phyloP scores from a whole-genome alignment of 2,329 filamentous ascomycete species.

The Pestalotiopsis sp. region DNA sequence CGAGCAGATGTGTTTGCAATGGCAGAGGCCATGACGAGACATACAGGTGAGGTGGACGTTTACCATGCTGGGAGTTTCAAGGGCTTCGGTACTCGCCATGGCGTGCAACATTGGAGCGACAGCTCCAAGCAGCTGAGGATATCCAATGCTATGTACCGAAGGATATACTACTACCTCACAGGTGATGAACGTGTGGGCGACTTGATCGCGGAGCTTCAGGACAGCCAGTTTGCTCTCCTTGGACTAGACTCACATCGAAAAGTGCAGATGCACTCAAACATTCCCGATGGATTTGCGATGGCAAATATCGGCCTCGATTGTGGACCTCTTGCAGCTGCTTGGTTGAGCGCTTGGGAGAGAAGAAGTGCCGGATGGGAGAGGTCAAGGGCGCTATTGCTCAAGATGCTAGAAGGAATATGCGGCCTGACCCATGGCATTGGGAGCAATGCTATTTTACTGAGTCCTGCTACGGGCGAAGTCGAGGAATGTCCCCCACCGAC shows the following conservation, averaged over 20 bases:
- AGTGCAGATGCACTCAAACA: slow-evolving; percentile 46
- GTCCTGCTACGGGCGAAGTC: neutral
- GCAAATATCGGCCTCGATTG: slow-evolving; percentile 58
- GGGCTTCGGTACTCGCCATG: slow-evolving; percentile 64
- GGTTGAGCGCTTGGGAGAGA: slow-evolving; percentile 64
- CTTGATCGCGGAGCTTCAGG: slow-evolving; percentile 52
- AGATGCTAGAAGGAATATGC: slow-evolving; percentile 52
- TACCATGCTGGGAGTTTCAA: slow-evolving; percentile 62
- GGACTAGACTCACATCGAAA: slow-evolving; percentile 60
- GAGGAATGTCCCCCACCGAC: slow-evolving; percentile 46
- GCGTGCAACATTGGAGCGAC: slow-evolving; percentile 64
- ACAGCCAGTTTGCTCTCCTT: slow-evolving; percentile 55
- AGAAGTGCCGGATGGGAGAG: slow-evolving; percentile 55
- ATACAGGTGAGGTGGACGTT: slow-evolving; percentile 63
- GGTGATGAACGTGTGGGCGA: slow-evolving; percentile 62
- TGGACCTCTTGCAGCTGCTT: slow-evolving; percentile 57
- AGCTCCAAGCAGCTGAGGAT: slow-evolving; percentile 65
- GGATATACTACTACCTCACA: slow-evolving; percentile 58
- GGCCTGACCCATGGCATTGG: slow-evolving; percentile 61
- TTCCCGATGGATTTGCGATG: slow-evolving; percentile 34
- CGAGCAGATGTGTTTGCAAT: slow-evolving; percentile 59
- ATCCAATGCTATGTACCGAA: slow-evolving; percentile 58
- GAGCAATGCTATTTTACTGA: slow-evolving; percentile 52
- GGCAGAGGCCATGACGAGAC: slow-evolving; percentile 60
- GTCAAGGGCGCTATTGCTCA: slow-evolving; percentile 50